Conservation (phyloP, 2,329 filamentous ascomycete genomes). For the Akanthomyces lecanii region DNA sequence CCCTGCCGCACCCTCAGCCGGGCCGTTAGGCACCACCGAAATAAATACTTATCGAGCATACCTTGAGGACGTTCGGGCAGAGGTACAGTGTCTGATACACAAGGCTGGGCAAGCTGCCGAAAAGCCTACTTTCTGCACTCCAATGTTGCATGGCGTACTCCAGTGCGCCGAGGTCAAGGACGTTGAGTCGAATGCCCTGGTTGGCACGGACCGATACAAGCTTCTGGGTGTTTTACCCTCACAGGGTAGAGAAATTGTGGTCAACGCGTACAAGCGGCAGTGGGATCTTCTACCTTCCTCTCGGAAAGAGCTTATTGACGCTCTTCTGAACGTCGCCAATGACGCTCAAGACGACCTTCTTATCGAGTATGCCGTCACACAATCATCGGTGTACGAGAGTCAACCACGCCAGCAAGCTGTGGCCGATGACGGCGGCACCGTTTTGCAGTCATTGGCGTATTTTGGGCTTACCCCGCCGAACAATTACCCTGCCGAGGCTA, state of each 20-base stretch:
- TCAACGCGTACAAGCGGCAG: conserved; percentile 38
- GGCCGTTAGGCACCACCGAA: conserved; percentile 33
- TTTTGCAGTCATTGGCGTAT: conserved; percentile 31
- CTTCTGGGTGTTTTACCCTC: conserved; percentile 36
- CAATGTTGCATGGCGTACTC: conserved; percentile 30
- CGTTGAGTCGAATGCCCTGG: conserved; percentile 25
- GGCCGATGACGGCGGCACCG: conserved; percentile 29
- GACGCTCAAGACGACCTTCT: conserved; percentile 32
- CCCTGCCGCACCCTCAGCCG: conserved; percentile 29
- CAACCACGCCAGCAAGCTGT: conserved; percentile 28
- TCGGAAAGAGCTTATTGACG: conserved; percentile 30
- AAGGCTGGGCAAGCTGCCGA: conserved; percentile 31
- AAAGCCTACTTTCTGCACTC: conserved; percentile 27
- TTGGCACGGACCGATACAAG: conserved; percentile 32
- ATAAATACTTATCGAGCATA: conserved; percentile 43
- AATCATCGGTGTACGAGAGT: conserved; percentile 38
- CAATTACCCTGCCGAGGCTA: conserved; percentile 31
- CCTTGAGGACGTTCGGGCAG: conserved; percentile 46
- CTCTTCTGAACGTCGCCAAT: conserved; percentile 32
- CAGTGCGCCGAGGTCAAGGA: conserved; percentile 29
- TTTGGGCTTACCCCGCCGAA: conserved; percentile 34
- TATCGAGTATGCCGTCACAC: conserved; percentile 35
- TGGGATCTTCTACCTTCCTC: conserved; percentile 34
- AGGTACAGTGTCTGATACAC: conserved; percentile 42
- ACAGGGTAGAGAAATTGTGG: conserved; percentile 32